Percentiles rank a stretch among this genome's conserved stretches.
These are phyloP conservation scores for Arxiozyma slooffiae DNA, from an alignment of 1,139 yeast species.

Conservation along the genomic window DNA sequence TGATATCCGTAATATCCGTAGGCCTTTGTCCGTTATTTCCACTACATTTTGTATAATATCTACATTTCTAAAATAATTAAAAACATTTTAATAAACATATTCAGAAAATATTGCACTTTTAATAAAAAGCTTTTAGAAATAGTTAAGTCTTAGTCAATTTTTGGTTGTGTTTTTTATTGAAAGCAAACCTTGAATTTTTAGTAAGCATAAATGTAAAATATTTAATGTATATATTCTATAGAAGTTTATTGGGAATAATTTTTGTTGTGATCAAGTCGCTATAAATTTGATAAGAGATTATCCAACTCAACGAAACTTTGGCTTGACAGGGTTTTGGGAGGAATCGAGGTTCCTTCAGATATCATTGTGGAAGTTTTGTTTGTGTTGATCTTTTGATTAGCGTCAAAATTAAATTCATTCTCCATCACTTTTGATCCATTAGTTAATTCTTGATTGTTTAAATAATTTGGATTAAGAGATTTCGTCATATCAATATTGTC, in stretches of 20 bases:
- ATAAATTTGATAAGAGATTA: constrained; percentile 21
- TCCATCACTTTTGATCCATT: neutral
- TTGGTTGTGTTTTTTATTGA: too few relatives aligned
- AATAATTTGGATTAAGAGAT: neutral
- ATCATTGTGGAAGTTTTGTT: constrained; percentile 13
- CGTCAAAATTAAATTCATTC: neutral
- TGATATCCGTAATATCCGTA: too few relatives aligned
- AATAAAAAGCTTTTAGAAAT: neutral
- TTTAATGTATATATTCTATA: constrained; percentile 2
- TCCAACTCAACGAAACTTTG: constrained; percentile 26
- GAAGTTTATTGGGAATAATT: neutral
- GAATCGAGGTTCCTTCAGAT: constrained; percentile 17
- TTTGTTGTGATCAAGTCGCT: neutral
- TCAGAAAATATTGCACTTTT: neutral
- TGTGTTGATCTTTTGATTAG: neutral
- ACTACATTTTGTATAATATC: too few relatives aligned
- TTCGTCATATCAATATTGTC: constrained; percentile 6
- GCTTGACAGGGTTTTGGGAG: constrained; percentile 19
- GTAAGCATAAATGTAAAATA: neutral
- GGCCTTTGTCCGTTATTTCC: too few relatives aligned
- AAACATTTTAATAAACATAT: neutral
- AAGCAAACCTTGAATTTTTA: neutral
- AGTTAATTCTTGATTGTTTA: neutral
- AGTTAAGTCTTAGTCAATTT: neutral
- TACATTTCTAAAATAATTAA: too few relatives aligned